Evolutionary conservation across 2,329 filamentous ascomycete species (phyloP), one percentile per base, ranked within the genome.

Genomic region (Bertia moriformis): DNA sequence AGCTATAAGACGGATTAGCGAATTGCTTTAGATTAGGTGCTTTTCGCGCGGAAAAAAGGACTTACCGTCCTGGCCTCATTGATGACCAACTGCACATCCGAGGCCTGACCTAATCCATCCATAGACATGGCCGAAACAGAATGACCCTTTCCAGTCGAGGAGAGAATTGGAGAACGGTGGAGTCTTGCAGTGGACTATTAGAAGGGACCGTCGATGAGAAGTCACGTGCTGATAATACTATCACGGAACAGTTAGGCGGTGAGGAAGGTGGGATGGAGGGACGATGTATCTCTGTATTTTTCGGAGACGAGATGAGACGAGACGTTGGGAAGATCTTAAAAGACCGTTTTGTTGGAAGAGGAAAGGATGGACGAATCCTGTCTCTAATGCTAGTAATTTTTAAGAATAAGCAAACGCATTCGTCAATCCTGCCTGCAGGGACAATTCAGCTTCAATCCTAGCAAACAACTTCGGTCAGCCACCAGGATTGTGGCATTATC

Each of bases 61-160:
- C 49, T 42, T 38, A 56, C 53, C 18, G 41, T 41, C 39, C 48
- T 51, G 19, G 53, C 51, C 47, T 55, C 51, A 41, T 45, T 45
- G 13, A 54, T 42, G 44, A 55, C 48, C 37, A 41, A 36, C 38
- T 50, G 50, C 37, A 44, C 43, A 42, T 52, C 50, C 38, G 44
- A 38, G 37, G 45, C 44, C 27, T 45, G 50, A 41, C 42, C 46
- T 42, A 43, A 38, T 37, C 40, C 39, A 38, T 51, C 45, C 46
- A 45, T 44, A 40, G 50, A 49, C 45, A 52, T 50, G 46, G 46
- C 51, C 50, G n/a, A n/a, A 29, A 29, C 24, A 10, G 10, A n/a
- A 29, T 29, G 24, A n/a, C 24, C 24, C 24, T 29, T n/a, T 10
- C n/a, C 24, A 29, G n/a, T n/a, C n/a, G n/a, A n/a, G n/a, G n/a